Evolutionary conservation across 768 basidiomycete species (phyloP), one percentile per base, ranked within the genome.

Genomic region (Butyriboletus loyo): DNA sequence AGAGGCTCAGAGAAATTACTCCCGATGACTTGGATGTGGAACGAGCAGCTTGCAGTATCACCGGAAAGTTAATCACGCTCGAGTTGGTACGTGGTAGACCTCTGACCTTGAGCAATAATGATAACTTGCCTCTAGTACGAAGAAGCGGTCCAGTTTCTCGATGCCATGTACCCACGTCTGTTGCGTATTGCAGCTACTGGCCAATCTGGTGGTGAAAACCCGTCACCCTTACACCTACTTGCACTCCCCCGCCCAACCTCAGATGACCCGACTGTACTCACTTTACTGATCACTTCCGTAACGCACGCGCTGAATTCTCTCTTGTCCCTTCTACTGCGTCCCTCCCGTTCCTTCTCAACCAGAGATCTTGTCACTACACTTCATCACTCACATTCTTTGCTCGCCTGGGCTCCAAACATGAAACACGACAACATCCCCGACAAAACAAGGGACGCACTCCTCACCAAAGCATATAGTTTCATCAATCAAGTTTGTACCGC

Each of bases 21-120:
- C 71, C 77, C 0, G 73, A 71, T 3, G 78, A 80, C 56, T 15
- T 87, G 9, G 85, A 91, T 56, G 76, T 90, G 6, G 91, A 92
- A 68, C 77, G 85, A 34, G 88, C 87, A 2, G 89, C 86, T 1
- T 77, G 77, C 45, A 84, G 84, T 52, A 69, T 91, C 5, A 63
- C 83, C 7, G 85, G 81, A 8, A 90, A 89, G 65, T 67, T 92
- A 2, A 73, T 89, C 24, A 60, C 76, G 22, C 63, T 92, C 44
- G 86, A 89, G 58, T 72, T 89, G 82, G 90, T 92, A 61, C 47
- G 89, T 76, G 34, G 1, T 21, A 1, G 7, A 13, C 28, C 24
- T 34, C 36, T 17, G 21, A 25, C 30, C 21, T 24, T 15, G 32
- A 7, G n/a, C 27, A 37, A 31, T 44, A 34, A 19, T 54, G 30